Base-by-base conservation (phyloP, 176 grass and related monocot genomes). In the Otatea glauca region DNA sequence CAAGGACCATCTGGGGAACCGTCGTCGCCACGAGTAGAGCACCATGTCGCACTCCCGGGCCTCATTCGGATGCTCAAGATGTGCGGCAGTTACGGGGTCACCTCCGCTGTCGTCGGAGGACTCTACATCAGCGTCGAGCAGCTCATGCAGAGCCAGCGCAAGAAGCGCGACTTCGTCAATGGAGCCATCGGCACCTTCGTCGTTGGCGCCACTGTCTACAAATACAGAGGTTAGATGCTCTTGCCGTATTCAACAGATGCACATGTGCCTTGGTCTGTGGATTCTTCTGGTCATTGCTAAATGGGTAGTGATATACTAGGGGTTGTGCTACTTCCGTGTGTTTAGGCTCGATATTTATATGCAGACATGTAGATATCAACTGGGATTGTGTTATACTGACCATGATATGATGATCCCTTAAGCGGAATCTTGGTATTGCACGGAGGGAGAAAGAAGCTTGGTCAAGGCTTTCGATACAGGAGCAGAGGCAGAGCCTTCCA, bases 51-150 rank as follows among this genome's bases (percentile, higher is more conserved):
- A 38, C 96, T 99, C 5, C 96, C 96, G 18, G 96, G 96, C 15
- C 72, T 99, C 84, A 72, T 99, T 53, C 88, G 93, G 55, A 99
- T 93, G 23, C 86, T 99, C 84, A 99, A 91, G 91, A 91, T 99
- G 91, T 99, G 96, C 72, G 91, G 96, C 16, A 96, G 75, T 78
- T 96, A 89, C 42, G 96, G 96, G 56, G 85, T 84, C 47, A 94
- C 96, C 11, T 99, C 94, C 83, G 96, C 91, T 13, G 92, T 93
- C 51, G 75, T 99, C 53, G 96, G 96, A 3, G 96, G 96, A 13
- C 84, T 99, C 18, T 94, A 96, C 79, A 94, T 99, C 72, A 93
- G 96, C 47, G 92, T 96, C 51, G 91, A 96, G 72, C 96, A 99
- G 86, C 74, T 99, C 48, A 83, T 96, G 77, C 74, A 91, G 81